A percentile compares a stretch with the other conserved stretches of the same genome.
phyloP scores from a whole-genome alignment of 2,329 filamentous ascomycete genomes.

The Apiospora pterosperma region DNA sequence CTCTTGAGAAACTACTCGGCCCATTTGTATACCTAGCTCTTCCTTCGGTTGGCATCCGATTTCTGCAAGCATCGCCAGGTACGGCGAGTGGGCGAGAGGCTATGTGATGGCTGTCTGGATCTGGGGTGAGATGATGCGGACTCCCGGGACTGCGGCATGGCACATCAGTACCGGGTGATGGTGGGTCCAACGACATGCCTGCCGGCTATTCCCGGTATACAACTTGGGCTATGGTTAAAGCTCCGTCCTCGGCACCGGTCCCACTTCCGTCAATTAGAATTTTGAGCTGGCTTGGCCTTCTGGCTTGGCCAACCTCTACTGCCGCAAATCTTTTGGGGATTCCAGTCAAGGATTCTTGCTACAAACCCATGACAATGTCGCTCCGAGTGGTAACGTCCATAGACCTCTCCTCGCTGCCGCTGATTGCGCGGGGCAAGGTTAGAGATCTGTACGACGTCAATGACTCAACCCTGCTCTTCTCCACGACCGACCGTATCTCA shows the following conservation, averaged over 20 bases:
- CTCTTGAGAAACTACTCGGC: background rate
- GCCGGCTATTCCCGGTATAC: background rate
- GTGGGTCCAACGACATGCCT: background rate
- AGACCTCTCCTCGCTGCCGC: background rate
- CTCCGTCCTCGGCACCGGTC: background rate
- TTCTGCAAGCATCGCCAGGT: background rate
- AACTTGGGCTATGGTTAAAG: background rate
- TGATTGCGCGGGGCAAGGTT: conserved; percentile 4
- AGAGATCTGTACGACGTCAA: conserved; percentile 66
- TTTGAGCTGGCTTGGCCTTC: background rate
- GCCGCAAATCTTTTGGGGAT: background rate
- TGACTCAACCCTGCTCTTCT: conserved; percentile 73
- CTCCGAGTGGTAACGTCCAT: background rate
- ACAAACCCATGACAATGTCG: background rate
- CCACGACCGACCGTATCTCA: conserved; percentile 86
- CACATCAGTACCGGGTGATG: background rate
- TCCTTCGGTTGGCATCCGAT: background rate
- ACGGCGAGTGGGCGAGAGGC: too few species aligned
- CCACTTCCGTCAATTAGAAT: background rate
- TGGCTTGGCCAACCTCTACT: background rate
- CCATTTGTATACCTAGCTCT: background rate
- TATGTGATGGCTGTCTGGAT: background rate
- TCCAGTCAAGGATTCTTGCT: background rate
- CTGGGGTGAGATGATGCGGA: too few species aligned
- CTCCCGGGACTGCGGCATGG: background rate